Evolutionary conservation across 2,329 filamentous ascomycete species (phyloP).

Genomic region (Huntiella savannae): DNA sequence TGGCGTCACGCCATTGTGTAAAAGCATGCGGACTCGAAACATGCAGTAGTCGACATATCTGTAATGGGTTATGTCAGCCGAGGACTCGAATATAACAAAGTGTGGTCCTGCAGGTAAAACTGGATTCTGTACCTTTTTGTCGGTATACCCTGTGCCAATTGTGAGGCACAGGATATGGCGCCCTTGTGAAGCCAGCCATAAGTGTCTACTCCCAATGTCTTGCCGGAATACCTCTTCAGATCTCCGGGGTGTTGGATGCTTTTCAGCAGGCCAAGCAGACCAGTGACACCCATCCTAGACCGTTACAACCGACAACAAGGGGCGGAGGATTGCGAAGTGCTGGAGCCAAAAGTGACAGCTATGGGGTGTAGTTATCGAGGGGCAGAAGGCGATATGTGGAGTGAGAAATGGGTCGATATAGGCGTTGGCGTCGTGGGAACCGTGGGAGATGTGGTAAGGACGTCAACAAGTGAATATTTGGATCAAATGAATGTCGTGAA

Average conservation of each 20-base stretch:
- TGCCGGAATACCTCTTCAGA: constrained; percentile 69
- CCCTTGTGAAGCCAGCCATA: constrained; percentile 98
- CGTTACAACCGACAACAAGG: not conserved
- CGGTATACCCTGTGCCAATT: constrained; percentile 72
- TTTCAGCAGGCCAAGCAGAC: constrained; percentile 71
- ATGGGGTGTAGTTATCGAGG: too few relatives aligned
- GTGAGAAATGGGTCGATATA: too few relatives aligned
- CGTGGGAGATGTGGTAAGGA: too few relatives aligned
- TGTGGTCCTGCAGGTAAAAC: not conserved
- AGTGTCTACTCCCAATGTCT: constrained; percentile 84
- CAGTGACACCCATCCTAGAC: constrained; percentile 12
- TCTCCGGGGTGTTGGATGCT: constrained; percentile 84
- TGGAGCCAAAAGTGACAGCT: too few relatives aligned
- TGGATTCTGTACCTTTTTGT: constrained; percentile 51
- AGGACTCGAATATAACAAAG: not conserved
- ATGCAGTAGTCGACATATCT: constrained; percentile 84
- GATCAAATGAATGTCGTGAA: too few relatives aligned
- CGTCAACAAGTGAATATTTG: too few relatives aligned
- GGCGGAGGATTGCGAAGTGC: too few relatives aligned
- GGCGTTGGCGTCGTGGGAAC: too few relatives aligned
- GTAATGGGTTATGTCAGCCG: constrained; percentile 3
- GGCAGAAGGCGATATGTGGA: too few relatives aligned
- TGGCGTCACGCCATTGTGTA: constrained; percentile 83
- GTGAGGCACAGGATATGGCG: constrained; percentile 73
- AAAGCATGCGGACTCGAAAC: constrained; percentile 79